A percentile compares a stretch with the other conserved stretches of the same genome.
phyloP scores from a whole-genome alignment of 1,284 basidiomycete genomes.

The Ceratobasidium sp. region DNA sequence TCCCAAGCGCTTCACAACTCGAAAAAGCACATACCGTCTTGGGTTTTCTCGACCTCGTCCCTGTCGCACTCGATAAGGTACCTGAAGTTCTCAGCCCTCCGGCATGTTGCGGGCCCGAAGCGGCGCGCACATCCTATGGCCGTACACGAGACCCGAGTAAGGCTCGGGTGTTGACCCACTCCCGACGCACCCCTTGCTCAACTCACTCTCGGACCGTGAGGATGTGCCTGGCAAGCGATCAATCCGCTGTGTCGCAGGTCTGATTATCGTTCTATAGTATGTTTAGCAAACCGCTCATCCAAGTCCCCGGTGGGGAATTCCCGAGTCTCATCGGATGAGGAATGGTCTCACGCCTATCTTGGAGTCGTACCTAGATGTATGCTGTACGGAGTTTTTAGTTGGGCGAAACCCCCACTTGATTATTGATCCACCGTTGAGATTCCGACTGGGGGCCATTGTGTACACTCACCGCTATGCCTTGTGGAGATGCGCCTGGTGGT shows the following conservation, averaged over 20 bases:
- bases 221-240: conserved; percentile 15
- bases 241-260: background rate
- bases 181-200: background rate
- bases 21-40: background rate
- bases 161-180: background rate
- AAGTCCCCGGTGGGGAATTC: background rate
- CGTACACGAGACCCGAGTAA: no score
- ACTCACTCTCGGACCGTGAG: background rate
- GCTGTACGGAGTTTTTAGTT: no score
- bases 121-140: background rate
- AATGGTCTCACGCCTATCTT: conserved; percentile 1
- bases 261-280: background rate
- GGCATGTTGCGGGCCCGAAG: background rate
- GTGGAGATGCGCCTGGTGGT: background rate
- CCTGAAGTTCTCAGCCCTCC: background rate
- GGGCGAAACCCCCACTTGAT: no score
- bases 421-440: no score
- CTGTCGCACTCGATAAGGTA: no score
- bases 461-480: background rate
- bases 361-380: background rate
- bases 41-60: background rate
- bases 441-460: no score
- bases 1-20: background rate
- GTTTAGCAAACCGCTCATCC: background rate
- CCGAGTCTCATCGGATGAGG: background rate